Evolutionary conservation across 148 eudicot genomes (phyloP).

Genomic region (Fagopyrum tataricum): DNA sequence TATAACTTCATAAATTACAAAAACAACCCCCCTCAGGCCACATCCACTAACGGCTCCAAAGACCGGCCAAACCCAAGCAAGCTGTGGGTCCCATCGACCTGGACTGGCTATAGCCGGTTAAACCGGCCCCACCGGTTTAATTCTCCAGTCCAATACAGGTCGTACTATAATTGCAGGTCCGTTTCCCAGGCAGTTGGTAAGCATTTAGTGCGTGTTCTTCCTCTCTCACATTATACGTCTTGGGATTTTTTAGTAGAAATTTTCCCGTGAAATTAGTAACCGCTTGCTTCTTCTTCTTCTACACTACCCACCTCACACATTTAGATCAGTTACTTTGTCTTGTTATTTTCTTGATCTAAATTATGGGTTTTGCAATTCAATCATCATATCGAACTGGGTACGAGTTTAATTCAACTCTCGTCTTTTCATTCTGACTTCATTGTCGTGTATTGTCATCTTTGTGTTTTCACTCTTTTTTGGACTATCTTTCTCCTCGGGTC

Average conservation of each 20-base stretch:
- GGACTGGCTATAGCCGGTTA: neutral
- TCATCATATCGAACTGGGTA: slow-evolving; percentile 5
- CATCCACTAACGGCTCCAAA: neutral
- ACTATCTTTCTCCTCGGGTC: neutral
- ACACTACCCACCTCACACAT: neutral
- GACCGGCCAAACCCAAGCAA: neutral
- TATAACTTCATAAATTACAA: neutral
- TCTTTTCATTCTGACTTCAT: neutral
- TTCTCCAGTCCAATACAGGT: slow-evolving; percentile 9
- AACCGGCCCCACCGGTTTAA: neutral
- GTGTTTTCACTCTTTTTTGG: neutral
- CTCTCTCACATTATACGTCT: neutral
- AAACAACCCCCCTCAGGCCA: neutral
- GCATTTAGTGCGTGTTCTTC: slow-evolving; percentile 60
- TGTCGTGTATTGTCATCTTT: neutral
- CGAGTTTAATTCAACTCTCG: neutral
- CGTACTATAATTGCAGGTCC: slow-evolving; percentile 36
- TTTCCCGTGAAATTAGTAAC: neutral
- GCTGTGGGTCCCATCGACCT: neutral
- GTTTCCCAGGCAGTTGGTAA: slow-evolving; percentile 62
- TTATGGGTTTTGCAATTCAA: neutral
- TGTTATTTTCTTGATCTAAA: neutral
- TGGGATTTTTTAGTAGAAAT: neutral
- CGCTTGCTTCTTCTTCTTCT: slow-evolving; percentile 3
- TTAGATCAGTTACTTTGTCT: slow-evolving; percentile 5